phyloP scores from a whole-genome alignment of 1,284 basidiomycete species.

The Ganoderma resinaceum region DNA sequence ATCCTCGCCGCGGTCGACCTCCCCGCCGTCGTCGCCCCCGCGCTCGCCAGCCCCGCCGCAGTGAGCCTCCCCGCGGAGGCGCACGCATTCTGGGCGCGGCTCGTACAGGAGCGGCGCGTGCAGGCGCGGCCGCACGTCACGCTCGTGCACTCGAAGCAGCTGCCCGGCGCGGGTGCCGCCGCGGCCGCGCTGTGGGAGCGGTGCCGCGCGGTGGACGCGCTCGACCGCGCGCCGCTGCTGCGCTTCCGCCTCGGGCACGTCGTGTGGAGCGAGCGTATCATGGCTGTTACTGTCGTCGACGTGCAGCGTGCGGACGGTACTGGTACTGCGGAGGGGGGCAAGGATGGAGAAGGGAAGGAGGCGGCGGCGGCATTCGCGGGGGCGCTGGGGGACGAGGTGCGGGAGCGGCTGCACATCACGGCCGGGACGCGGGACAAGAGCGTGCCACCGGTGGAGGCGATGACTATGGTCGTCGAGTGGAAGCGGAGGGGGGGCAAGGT shows the following conservation, averaged over 20 bases:
- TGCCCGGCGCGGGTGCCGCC: constrained; percentile 44
- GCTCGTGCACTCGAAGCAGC: constrained; percentile 73
- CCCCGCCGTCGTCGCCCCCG: constrained; percentile 49
- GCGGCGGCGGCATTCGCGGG: constrained; percentile 56
- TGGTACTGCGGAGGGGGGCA: constrained; percentile 39
- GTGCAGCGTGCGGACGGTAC: constrained; percentile 52
- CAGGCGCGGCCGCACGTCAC: constrained; percentile 84
- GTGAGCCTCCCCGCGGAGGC: constrained; percentile 40
- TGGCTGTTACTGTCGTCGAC: constrained; percentile 77
- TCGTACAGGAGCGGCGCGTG: constrained; percentile 61
- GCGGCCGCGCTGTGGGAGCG: constrained; percentile 68
- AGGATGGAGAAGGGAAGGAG: constrained; percentile 43
- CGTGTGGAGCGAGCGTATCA: constrained; percentile 81
- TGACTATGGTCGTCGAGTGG: constrained; percentile 66
- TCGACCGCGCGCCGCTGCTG: constrained; percentile 60
- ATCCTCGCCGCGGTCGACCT: constrained; percentile 80
- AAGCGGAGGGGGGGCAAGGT: constrained; percentile 42
- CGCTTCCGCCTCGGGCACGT: constrained; percentile 68
- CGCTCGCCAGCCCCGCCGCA: constrained; percentile 49
- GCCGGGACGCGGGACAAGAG: constrained; percentile 73
- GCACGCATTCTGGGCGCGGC: constrained; percentile 54
- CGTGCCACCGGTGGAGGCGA: constrained; percentile 78
- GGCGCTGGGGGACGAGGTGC: constrained; percentile 55
- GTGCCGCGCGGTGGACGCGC: constrained; percentile 57
- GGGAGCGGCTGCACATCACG: constrained; percentile 81